Conservation (phyloP, 169 alveolate genomes). For the Besnoitia besnoiti region DNA sequence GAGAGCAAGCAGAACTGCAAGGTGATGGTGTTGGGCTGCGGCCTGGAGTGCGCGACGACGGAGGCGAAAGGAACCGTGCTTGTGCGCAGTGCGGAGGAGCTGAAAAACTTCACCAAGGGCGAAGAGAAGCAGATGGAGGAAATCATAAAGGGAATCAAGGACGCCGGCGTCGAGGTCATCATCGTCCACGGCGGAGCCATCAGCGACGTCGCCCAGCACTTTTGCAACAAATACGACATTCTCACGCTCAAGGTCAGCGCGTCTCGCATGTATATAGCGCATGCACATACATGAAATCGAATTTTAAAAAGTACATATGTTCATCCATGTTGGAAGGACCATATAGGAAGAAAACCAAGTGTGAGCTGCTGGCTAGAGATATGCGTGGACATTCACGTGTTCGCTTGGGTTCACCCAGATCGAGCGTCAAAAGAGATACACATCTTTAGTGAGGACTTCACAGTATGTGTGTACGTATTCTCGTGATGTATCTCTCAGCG, state of each 20-base stretch:
- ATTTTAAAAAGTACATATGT: not conserved
- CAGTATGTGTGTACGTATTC: too few relatives aligned
- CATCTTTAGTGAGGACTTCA: too few relatives aligned
- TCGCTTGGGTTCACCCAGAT: too few relatives aligned
- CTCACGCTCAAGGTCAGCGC: slow-evolving; percentile 87
- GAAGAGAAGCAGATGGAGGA: slow-evolving; percentile 76
- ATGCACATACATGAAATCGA: not conserved
- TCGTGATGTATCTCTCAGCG: too few relatives aligned
- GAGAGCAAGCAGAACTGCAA: slow-evolving; percentile 91
- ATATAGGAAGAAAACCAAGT: too few relatives aligned
- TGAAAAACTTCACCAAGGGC: slow-evolving; percentile 79
- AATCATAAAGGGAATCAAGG: slow-evolving; percentile 63
- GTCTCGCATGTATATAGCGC: not conserved
- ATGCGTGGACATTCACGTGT: too few relatives aligned
- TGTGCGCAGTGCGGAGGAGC: slow-evolving; percentile 96
- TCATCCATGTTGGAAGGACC: not conserved
- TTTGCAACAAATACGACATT: slow-evolving; percentile 94
- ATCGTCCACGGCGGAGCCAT: slow-evolving; percentile 95
- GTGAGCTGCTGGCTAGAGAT: too few relatives aligned
- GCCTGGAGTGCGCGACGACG: slow-evolving; percentile 92
- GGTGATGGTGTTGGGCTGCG: slow-evolving; percentile 96
- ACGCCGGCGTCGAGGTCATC: slow-evolving; percentile 90
- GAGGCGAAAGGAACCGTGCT: slow-evolving; percentile 99
- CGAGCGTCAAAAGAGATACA: too few relatives aligned
- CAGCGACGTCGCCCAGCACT: slow-evolving; percentile 96